Base-by-base conservation (phyloP, 2,329 filamentous ascomycete species). In the Aureobasidium namibiae region DNA sequence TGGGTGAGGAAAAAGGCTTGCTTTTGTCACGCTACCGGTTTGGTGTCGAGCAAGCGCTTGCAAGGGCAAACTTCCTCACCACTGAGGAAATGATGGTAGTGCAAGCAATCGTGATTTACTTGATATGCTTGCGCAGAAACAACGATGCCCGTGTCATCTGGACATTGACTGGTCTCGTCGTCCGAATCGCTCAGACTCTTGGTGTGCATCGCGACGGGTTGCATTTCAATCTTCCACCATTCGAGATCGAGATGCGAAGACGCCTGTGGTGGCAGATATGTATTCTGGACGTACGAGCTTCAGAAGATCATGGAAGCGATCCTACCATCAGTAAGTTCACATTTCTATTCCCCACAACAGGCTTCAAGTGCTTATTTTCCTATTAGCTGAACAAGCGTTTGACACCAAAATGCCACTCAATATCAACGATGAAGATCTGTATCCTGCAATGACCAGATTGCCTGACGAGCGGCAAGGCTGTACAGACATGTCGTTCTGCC, bases 291-390 rank as follows among this genome's bases (percentile, higher is more conserved):
- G 76, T 78, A 3, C 74, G 84, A 61, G 77, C 83, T 1, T 81
- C 82, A 0, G 84, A 87, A 65, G 82, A 86, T 60, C 82, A 86
- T 65, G 83, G 83, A 0, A 82, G 80, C 23, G 83, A 86, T 61
- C 80, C 82, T 2, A 81, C 80, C 0, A 84, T 87, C 42, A 69
- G 54, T 57, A 39, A 46, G 54, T 46, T n/a, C 18, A 10, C 8
- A 6, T 45, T 14, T 16, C 6, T 3, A 1, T 1, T 29, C 7
- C 23, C 23, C 23, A 29, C 4, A 8, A 16, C 2, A 11, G 23
- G 6, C 8, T 10, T 26, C 10, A 18, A 26, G 23, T 16, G 23
- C 34, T 38, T 33, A 26, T 13, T 45, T 26, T 24, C 14, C 16
- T 5, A 21, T 39, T 16, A 57, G 54, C 77, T 2, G 76, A 81